Base-by-base conservation (phyloP, 2,329 filamentous ascomycete species). In the Epichloe uncinata region DNA sequence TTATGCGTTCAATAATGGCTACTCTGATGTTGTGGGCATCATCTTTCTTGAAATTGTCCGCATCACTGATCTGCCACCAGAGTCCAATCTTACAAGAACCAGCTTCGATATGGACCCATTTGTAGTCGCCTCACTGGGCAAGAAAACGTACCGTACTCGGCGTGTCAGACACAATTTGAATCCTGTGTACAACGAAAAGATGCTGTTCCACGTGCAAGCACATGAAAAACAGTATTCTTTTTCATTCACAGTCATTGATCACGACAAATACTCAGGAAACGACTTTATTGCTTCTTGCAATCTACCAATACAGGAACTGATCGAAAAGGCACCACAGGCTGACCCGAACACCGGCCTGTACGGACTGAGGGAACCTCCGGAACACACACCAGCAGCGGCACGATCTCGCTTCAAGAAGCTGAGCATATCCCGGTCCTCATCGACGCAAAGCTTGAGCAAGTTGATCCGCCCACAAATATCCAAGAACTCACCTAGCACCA, bases 41-140 rank as follows among this genome's bases (percentile, higher is more conserved):
- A 80, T 97, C 50, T 98, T 95, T 68, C 74, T 97, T 53, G 93
- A 97, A 66, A 85, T 98, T 57, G 73, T 78, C 59, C 88, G 82
- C 61, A 88, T 96, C 58, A 90, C 82, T 5, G 91, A 97, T 65
- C 78, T 98, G 38, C 93, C 93, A 2, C 93, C 93, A 1, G 91
- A 98, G 69, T 83, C 81, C 54, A 98, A 98, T 67, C 78, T 96
- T 62, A 97, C 91, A 16, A 83, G 90, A 56, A 97, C 93, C 11
- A 90, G 87, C 43, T 98, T 98, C 64, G 93, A 98, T 63, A 96
- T 97, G 89, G 93, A 98, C 64, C 93, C 93, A 0, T 98, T 98
- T 61, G 91, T 98, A 6, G 89, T 98, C 18, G 90, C 87, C 4
- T 96, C 91, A 0, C 73, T 98, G 16, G 93, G 93, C 54, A 91